Conservation (phyloP, 139 green algal species). For the Chlorella sp. region DNA sequence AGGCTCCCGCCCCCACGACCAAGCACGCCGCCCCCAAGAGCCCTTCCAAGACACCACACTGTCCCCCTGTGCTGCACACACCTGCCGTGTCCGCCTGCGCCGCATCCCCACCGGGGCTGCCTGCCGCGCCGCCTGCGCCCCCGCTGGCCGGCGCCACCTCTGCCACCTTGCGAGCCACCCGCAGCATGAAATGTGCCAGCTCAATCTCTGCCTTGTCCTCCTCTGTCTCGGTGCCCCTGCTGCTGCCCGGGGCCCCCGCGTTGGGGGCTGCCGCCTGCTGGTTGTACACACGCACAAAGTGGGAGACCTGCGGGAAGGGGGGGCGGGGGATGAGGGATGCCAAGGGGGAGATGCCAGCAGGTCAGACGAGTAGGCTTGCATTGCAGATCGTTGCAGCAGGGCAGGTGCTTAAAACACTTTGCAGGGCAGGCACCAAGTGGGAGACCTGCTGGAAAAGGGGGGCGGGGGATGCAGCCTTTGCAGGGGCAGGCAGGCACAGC, state of each 20-base stretch:
- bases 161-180: slow-evolving; percentile 13
- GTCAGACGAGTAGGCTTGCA: too few relatives aligned
- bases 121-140: neutral
- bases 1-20: too few relatives aligned
- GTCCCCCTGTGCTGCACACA: too few relatives aligned
- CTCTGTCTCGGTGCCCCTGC: neutral
- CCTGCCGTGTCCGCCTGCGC: neutral
- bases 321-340: neutral
- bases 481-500: neutral
- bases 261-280: neutral
- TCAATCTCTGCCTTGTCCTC: slow-evolving; percentile 33
- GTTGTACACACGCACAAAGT: slow-evolving; percentile 44
- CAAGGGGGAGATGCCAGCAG: too few relatives aligned
- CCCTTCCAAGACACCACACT: too few relatives aligned
- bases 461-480: neutral
- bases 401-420: too few relatives aligned
- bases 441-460: slow-evolving; percentile 5
- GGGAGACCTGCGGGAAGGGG: slow-evolving; percentile 12
- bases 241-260: neutral
- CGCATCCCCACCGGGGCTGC: neutral
- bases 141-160: neutral
- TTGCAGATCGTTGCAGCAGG: too few relatives aligned
- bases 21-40: neutral
- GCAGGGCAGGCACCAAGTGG: slow-evolving; percentile 44
- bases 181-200: slow-evolving; percentile 53